Conservation (phyloP, 805 yeast genomes). For the Wickerhamomyces kurtzmanii region DNA sequence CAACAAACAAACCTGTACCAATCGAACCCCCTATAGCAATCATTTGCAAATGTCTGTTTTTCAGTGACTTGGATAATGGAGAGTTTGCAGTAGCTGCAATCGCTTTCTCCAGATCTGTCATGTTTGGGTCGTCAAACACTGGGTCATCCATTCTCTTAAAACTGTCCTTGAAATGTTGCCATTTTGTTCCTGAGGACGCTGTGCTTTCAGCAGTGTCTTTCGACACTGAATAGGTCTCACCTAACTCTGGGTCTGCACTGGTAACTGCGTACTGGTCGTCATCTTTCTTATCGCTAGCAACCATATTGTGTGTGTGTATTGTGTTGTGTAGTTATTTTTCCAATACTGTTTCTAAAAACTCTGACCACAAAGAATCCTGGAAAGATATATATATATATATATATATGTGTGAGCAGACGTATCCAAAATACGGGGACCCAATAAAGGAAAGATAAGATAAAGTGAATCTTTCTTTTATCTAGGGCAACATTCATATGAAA, state of each 20-base stretch:
- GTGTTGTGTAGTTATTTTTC: no score
- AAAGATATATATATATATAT: no score
- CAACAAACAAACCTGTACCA: slow-evolving; percentile 62
- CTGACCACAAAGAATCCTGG: no score
- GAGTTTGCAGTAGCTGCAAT: slow-evolving; percentile 36
- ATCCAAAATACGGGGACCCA: no score
- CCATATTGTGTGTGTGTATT: no score
- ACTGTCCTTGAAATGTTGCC: slow-evolving; percentile 12
- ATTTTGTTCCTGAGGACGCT: slow-evolving; percentile 3
- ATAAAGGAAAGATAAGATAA: no score
- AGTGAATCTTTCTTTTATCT: no score
- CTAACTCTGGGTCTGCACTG: slow-evolving; percentile 1
- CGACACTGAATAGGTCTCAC: slow-evolving; percentile 1
- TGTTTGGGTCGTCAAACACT: slow-evolving; percentile 21
- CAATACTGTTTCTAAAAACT: no score
- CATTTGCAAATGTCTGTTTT: slow-evolving; percentile 53
- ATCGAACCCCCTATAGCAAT: slow-evolving; percentile 61
- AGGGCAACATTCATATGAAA: no score
- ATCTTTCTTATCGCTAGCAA: not conserved
- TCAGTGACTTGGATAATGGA: slow-evolving; percentile 46
- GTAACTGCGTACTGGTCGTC: not conserved
- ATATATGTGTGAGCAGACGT: no score
- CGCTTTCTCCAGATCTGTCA: slow-evolving; percentile 32
- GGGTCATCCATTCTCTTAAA: slow-evolving; percentile 9
- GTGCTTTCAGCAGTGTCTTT: not conserved